A percentile compares a stretch with the other conserved stretches of the same genome.
Evolutionary conservation across 2,329 filamentous ascomycete species (phyloP).

Genomic region (Gnomoniopsis sp.): DNA sequence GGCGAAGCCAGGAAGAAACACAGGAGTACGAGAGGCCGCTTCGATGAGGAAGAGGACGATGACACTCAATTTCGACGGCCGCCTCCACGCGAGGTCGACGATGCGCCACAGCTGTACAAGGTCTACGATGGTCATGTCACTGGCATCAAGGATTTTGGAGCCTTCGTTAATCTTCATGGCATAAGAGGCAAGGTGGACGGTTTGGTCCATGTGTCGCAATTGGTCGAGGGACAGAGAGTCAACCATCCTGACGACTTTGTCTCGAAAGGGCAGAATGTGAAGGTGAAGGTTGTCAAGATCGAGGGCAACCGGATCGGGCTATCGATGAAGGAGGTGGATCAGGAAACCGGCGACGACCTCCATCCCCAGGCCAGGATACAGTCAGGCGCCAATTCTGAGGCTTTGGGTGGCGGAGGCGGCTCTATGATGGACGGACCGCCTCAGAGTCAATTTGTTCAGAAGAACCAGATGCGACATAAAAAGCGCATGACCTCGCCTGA

Average conservation of each 20-base stretch:
- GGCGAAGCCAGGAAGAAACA: constrained; percentile 36
- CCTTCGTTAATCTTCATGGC: constrained; percentile 87
- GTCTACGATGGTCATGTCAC: constrained; percentile 88
- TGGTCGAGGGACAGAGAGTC: constrained; percentile 79
- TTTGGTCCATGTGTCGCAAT: constrained; percentile 87
- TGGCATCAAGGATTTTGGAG: constrained; percentile 91
- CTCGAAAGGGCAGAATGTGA: constrained; percentile 75
- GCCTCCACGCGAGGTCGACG: constrained; percentile 73
- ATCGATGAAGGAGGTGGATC: constrained; percentile 97
- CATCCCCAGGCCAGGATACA: constrained; percentile 74
- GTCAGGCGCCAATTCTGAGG: constrained; percentile 87
- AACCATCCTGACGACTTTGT: constrained; percentile 90
- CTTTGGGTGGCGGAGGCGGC: constrained; percentile 53
- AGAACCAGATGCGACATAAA: constrained; percentile 59
- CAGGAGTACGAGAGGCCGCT: constrained; percentile 37
- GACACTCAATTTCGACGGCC: constrained; percentile 63
- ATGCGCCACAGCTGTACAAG: constrained; percentile 77
- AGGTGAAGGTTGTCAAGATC: constrained; percentile 88
- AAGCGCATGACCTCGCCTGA: constrained; percentile 97
- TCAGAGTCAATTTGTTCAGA: constrained; percentile 59
- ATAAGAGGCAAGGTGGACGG: constrained; percentile 88
- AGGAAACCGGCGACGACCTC: constrained; percentile 79
- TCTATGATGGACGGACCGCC: constrained; percentile 36
- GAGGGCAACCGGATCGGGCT: constrained; percentile 79
- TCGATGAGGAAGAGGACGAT: constrained; percentile 40